Evolutionary conservation across 768 basidiomycete species (phyloP), one percentile per base, ranked within the genome.

Genomic region (Boletus rufocinnamomeus): DNA sequence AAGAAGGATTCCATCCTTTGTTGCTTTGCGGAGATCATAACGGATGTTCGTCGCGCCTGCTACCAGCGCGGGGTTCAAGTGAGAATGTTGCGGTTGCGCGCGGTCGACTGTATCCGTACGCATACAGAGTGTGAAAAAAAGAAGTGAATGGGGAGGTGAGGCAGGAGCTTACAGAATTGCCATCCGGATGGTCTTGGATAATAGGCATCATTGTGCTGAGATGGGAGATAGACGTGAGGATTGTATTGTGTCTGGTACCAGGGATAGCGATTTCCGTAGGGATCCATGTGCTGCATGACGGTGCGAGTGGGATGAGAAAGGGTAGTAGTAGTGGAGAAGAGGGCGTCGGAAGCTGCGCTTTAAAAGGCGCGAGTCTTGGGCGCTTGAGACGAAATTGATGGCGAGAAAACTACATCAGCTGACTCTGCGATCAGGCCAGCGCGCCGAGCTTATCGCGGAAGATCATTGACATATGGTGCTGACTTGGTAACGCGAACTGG

Each of bases 31-130:
- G 25, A 84, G 61, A 59, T 87, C 81, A 62, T 80, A 84, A 19
- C 77, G 78, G 10, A 85, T 64, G 11, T 76, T 68, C 0, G 84
- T 82, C 30, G 75, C 76, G 59, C 84, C 83, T 9, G 74, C 72
- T 19, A 82, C 84, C 16, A 87, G 78, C 25, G 76, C 74, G 3
- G 83, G 82, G 65, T 85, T 80, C 21, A 86, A 68, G 37, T 69
- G 74, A n/a, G 84, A 79, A 66, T 80, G 79, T 69, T 80, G 80
- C 1, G 80, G 73, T 51, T 65, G 62, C 1, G 48, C 5, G 47
- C 41, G 69, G 44, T 70, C 58, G 19, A 47, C 73, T 73, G 48
- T 13, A 27, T 32, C 7, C 21, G 25, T 17, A 4, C 2, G 21
- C 19, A 37, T 28, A 27, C 35, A 16, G 27, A 46, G 4, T 21